Evolutionary conservation across 1,284 basidiomycete species (phyloP), one percentile per base, ranked within the genome.

Genomic region (Porodaedalea pini): DNA sequence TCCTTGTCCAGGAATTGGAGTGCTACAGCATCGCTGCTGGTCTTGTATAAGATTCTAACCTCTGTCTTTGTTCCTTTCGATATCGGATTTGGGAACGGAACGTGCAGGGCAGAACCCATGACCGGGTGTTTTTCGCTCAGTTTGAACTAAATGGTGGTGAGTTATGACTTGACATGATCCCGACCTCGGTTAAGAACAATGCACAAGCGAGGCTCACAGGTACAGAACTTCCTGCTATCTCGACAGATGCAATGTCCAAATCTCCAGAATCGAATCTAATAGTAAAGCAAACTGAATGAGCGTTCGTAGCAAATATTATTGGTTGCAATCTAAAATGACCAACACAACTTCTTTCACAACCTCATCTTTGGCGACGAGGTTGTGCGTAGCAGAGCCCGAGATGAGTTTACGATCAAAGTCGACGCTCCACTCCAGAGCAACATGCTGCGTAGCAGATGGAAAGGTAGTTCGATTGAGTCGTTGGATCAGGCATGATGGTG

Each of bases 1-100:
- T 89, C 85, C 64, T 92, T 90, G 36, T 83, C 83, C 31, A 98
- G 80, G 94, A 95, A 99, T 60, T 96, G 95, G n/a, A 99, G 75
- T 0, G 95, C 93, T 10, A 86, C 90, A 69, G 86, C 89, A 31
- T 85, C 75, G 57, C 82, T 75, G 3, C 91, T 92, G 1, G 94
- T 96, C 36, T 79, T 77, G 70, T 94, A 94, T 44, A 65, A 70
- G 58, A 96, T 75, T 32, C 75, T 78, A 51, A 92, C 77, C n/a
- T 76, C 73, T 32, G 86, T 65, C 2, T 70, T 73, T 23, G 81
- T 71, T 3, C 77, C 82, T 27, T 68, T 66, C 37, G 70, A 69
- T 23, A 78, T 67, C 1, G 69, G 66, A 2, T 65, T 59, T 0
- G 79, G 74, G 3, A 92, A 71, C 8, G 73, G 60, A 34, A 90